Evolutionary conservation across 148 eudicot species (phyloP).

Genomic region (Rhododendron simsii): DNA sequence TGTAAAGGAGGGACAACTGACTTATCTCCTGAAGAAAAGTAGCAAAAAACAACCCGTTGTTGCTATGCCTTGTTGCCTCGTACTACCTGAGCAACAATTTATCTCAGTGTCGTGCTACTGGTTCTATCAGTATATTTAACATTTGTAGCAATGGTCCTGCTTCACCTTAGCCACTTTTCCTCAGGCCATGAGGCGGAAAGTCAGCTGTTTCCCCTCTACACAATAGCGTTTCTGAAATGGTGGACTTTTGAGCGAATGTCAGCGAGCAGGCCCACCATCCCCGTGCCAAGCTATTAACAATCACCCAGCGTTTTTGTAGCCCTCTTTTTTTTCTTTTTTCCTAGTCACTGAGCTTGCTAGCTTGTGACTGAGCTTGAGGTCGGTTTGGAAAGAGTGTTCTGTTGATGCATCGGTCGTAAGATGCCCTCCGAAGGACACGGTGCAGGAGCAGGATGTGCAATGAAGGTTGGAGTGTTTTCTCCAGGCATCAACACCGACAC

Average conservation of each 20-base stretch:
- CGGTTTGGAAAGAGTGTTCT: background rate
- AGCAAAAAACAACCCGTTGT: background rate
- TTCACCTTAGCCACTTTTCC: background rate
- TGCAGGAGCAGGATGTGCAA: slow-evolving; percentile 54
- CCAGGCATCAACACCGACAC: slow-evolving; percentile 64
- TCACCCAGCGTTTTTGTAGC: background rate
- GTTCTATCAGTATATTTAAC: background rate
- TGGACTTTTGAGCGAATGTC: background rate
- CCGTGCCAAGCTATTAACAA: background rate
- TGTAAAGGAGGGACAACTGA: background rate
- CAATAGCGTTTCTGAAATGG: background rate
- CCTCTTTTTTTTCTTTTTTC: background rate
- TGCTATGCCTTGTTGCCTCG: background rate
- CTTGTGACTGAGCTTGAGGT: slow-evolving; percentile 7
- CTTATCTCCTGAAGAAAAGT: background rate
- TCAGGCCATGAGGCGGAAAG: background rate
- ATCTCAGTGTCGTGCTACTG: background rate
- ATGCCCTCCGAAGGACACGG: slow-evolving; percentile 29
- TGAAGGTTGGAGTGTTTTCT: slow-evolving; percentile 46
- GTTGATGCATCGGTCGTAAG: slow-evolving; percentile 2
- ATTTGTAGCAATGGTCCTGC: background rate
- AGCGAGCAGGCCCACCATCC: background rate
- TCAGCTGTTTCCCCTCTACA: background rate
- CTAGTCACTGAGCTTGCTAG: background rate
- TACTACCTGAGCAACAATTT: background rate